Evolutionary conservation across 768 basidiomycete genomes (phyloP), one percentile per base, ranked within the genome.

Genomic region (Epithele typhae): DNA sequence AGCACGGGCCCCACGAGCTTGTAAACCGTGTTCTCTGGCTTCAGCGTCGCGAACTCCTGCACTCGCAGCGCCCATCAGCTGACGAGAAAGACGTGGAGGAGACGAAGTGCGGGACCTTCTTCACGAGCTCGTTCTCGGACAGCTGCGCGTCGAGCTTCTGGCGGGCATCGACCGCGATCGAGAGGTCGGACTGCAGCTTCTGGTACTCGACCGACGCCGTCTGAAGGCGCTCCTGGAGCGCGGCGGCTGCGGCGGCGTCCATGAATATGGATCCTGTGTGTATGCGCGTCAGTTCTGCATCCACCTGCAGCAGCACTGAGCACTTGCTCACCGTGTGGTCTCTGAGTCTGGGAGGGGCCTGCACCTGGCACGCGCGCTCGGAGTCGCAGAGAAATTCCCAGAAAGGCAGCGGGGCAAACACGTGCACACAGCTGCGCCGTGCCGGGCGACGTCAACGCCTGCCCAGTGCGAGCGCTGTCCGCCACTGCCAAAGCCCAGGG

Each of bases 1-100:
- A 97, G 77, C 5, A 94, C 86, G 1, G 92, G 91, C 1, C 95
- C 95, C 32, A 95, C 77, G 24, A 89, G 78, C 70, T 97, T 98
- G 74, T 83, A 98, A 6, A 98, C 79, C 14, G 74, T 76, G 61
- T 93, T 95, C 49, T 82, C 76, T 4, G 82, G 69, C 35, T 83
- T 84, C 45, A 97, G 65, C 23, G 74, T 70, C 15, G 73, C 69
- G 60, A 98, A 92, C 69, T 97, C 95, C 93, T 97, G 61, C 21
- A 19, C 17, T 2, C n/a, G 9, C 12, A 21, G n/a, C 24, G 3
- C 1, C 7, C 3, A 34, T 15, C 35, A 36, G 12, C 14, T 8
- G 21, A 25, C 32, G 21, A 12, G 15, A 37, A 23, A 50, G 25
- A 43, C 23, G 23, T 23, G 21, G 5, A 23, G 30, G 37, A 42